Base-by-base conservation (phyloP, 2,329 filamentous ascomycete genomes). In the Cryphonectria carpinicola region DNA sequence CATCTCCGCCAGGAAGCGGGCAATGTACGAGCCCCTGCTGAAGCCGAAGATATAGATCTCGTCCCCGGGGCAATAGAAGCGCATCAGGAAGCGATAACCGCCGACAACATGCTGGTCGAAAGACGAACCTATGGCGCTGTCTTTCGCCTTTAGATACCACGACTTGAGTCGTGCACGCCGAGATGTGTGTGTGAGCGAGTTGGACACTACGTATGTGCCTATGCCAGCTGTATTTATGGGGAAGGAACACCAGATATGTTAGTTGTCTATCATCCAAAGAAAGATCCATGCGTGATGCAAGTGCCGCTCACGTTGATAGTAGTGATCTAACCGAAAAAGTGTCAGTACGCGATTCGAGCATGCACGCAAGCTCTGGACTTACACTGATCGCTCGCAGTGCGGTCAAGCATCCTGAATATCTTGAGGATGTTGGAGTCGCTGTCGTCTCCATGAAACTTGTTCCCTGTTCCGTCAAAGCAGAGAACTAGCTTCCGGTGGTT, bases 41-140 rank as follows among this genome's bases (percentile, higher is more conserved):
- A 93, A 94, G 0, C 92, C 92, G 71, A 93, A 93, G 80, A 93
- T 88, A 77, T 89, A 93, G 49, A 93, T 91, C 71, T 89, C 85
- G 72, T 90, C 87, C 35, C 87, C 87, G 0, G 87, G 85, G 61
- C 84, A 84, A 77, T 93, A 93, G 78, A 90, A 92, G 25, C 89
- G 87, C 90, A 93, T 93, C 62, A 94, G 83, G 78, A 95, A 93
- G 68, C 90, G 89, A 80, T 96, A 96, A 1, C 92, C 93, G 10
- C 90, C 93, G 75, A 96, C 92, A 14, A 96, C 93, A 80, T 96
- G 93, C 70, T 93, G 87, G 74, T 92, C 92, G 74, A 97, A 95
- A 0, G 91, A 93, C 0, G 91, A 92, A 1, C 93, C 93, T 72
- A 97, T 81, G 13, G 93, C 93, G 3, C 91, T 93, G 79, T 96